Evolutionary conservation across 352 stramenopile species (phyloP).

Genomic region (Globisporangium uncinulatum): DNA sequence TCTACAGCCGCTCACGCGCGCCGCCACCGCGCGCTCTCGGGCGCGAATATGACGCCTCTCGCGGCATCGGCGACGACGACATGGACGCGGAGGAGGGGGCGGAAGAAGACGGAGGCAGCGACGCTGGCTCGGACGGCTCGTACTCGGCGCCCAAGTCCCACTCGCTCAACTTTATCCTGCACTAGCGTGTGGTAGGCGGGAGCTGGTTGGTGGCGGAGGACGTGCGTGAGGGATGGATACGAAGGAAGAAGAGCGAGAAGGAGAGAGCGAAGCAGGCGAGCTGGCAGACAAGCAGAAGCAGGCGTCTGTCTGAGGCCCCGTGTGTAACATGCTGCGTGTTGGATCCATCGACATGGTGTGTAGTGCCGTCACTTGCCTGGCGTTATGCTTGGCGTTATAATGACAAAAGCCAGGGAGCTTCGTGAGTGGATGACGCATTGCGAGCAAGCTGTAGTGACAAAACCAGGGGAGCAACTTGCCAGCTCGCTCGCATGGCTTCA

Average conservation of each 20-base stretch:
- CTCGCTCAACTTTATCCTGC: constrained; percentile 82
- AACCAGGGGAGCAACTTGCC: constrained; percentile 2
- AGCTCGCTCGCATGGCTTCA: constrained; percentile 8
- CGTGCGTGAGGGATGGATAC: not conserved
- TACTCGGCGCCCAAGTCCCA: constrained; percentile 62
- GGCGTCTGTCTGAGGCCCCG: not conserved
- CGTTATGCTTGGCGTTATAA: not conserved
- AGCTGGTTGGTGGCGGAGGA: too few relatives aligned
- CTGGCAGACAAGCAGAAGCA: not conserved
- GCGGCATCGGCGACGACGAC: constrained; percentile 7
- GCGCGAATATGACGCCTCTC: constrained; percentile 19
- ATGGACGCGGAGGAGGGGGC: too few relatives aligned
- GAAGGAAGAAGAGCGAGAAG: not conserved
- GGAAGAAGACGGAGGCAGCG: constrained; percentile 24
- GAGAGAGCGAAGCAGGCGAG: not conserved
- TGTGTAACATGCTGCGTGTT: constrained; percentile 8
- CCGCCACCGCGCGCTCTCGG: constrained; percentile 5
- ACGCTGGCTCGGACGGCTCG: constrained; percentile 55
- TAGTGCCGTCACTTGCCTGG: not conserved
- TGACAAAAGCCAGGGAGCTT: too few relatives aligned
- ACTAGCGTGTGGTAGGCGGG: constrained; percentile 19
- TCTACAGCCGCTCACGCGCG: not conserved
- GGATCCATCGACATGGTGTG: constrained; percentile 8
- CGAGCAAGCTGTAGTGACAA: not conserved
- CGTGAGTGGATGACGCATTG: not conserved